Base-by-base conservation (phyloP, 306 rosid species). In the Begonia masoniana region DNA sequence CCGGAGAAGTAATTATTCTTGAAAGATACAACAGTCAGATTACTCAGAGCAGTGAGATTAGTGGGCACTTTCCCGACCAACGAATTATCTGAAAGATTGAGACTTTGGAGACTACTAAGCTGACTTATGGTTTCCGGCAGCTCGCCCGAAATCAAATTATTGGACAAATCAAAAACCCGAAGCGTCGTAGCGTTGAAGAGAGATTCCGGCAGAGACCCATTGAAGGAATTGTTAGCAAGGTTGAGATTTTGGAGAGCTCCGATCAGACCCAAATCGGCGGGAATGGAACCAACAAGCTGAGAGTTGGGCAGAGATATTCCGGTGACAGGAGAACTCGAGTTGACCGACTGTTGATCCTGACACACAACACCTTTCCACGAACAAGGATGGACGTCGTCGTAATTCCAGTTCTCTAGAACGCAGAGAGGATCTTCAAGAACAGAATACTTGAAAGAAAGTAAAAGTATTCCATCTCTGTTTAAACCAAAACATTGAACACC, bases 1-100 rank as follows among this genome's bases (percentile, higher is more conserved):
- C 96, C 88, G 0, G 76, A 73, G 6, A 92, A 45, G 71, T 86
- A 83, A 39, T 92, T 92, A 59, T 56, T 79, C 68, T 65, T 83
- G 48, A 83, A n/a, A 7, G 80, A 77, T 47, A 70, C 60, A 0
- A 47, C 47, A 0, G 72, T 79, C 31, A 92, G 68, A 58, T 66
- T 81, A 4, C 19, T 63, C 71, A 86, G 49, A 62, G 66, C 57
- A 7, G 74, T 62, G 2, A 92, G 69, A 53, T 56, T 64, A 12
- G 51, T 1, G 3, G 96, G 99, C 0, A 92, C 8, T 4, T 72
- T 79, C 60, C 96, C 99, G 50, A 65, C 75, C 62, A 92, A 74
- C 52, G 81, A 75, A 68, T 92, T 92, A 60, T 87, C 92, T 10
- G 99, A 92, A 35, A 92, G 85, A 49, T 83, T 79, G 35, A 92